Evolutionary conservation across 306 rosid species (phyloP).

Genomic region (Begonia peltatifolia): DNA sequence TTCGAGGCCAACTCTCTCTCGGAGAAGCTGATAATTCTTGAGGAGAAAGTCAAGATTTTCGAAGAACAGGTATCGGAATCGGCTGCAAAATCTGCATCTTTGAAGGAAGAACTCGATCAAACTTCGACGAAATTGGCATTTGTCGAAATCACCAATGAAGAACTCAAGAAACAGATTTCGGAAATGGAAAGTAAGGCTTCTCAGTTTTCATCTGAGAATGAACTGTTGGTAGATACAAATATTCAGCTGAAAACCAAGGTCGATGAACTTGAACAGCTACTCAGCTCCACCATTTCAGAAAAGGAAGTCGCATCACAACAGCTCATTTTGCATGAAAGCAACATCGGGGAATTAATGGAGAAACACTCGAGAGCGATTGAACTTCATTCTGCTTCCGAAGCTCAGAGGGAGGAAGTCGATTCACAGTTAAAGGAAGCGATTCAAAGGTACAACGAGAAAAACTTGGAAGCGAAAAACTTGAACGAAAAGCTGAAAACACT

Average conservation of each 20-base stretch:
- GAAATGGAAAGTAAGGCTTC: slow-evolving; percentile 42
- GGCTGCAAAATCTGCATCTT: slow-evolving; percentile 22
- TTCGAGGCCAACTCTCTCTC: slow-evolving; percentile 59
- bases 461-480: slow-evolving; percentile 65
- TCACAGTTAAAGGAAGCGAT: slow-evolving; percentile 48
- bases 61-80: slow-evolving; percentile 34
- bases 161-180: slow-evolving; percentile 4
- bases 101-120: background rate
- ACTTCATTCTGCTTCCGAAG: slow-evolving; percentile 35
- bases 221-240: slow-evolving; percentile 50
- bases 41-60: slow-evolving; percentile 30
- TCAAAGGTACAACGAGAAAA: slow-evolving; percentile 39
- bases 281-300: slow-evolving; percentile 31
- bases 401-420: slow-evolving; percentile 35
- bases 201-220: slow-evolving; percentile 43
- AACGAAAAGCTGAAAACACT: slow-evolving; percentile 36
- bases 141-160: slow-evolving; percentile 20
- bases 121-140: no score
- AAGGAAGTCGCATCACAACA: slow-evolving; percentile 42
- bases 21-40: slow-evolving; percentile 49
- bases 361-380: slow-evolving; percentile 54
- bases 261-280: slow-evolving; percentile 29
- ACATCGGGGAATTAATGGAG: slow-evolving; percentile 45
- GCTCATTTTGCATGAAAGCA: slow-evolving; percentile 54
- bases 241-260: slow-evolving; percentile 52